A percentile compares a stretch with the other conserved stretches of the same genome.
These are phyloP conservation scores for Angomonas deanei DNA, from an alignment of 208 protist species.

Conservation along the genomic window DNA sequence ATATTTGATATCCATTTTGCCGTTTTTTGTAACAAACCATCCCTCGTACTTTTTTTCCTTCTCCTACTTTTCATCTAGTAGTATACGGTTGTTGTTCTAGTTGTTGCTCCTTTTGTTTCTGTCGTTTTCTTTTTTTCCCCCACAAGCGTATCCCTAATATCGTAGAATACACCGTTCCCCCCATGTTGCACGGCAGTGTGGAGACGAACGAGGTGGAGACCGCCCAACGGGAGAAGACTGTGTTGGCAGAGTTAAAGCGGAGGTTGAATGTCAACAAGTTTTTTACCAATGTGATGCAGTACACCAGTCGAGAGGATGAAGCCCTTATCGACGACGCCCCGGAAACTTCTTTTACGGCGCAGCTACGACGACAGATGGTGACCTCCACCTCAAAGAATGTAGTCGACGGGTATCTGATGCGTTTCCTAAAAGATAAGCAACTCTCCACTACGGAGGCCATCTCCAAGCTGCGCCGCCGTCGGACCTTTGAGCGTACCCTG, in stretches of 20 bases:
- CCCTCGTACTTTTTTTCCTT: too few species aligned
- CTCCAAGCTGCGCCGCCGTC: constrained; percentile 49
- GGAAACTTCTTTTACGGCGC: background rate
- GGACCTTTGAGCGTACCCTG: constrained; percentile 48
- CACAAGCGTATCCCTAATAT: too few species aligned
- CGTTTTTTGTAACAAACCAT: too few species aligned
- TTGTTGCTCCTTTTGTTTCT: background rate
- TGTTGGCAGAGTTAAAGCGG: constrained; percentile 28
- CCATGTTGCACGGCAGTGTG: background rate
- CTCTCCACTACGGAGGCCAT: constrained; percentile 27
- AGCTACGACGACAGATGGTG: background rate
- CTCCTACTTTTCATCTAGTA: too few species aligned
- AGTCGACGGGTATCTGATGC: constrained; percentile 53
- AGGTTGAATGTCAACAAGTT: constrained; percentile 3
- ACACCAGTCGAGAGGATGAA: background rate
- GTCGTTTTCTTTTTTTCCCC: background rate
- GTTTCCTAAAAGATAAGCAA: constrained; percentile 43
- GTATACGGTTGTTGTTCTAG: too few species aligned
- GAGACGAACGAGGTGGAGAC: background rate
- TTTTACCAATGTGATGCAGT: background rate
- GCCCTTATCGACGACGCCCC: background rate
- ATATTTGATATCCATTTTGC: background rate
- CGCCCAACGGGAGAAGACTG: constrained; percentile 21
- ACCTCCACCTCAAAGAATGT: background rate
- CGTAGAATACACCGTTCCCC: too few species aligned